Base-by-base conservation (phyloP, 257 asterid species). In the Solanum peruvianum region DNA sequence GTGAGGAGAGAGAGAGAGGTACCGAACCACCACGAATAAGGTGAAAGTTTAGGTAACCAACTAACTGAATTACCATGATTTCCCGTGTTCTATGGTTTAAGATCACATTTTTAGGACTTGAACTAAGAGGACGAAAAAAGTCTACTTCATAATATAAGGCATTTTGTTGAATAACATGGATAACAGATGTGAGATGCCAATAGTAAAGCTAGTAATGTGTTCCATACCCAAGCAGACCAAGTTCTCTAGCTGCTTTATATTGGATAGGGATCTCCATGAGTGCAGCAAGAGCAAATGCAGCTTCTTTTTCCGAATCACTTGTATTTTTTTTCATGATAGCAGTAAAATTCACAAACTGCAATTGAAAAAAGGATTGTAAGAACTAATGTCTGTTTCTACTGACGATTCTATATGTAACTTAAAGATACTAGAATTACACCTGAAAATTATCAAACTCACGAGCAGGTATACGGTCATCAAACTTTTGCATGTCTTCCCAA, bases 201-300 rank as follows among this genome's bases (percentile, higher is more conserved):
- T 31, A 84, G 70, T 31, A 14, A 13, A 71, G 64, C 27, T 10
- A 31, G 62, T 83, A 45, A 85, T 87, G 84, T 87, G 81, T 56
- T 82, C 47, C 91, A 15, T 93, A 95, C 98, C 98, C 97, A 29
- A 94, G 91, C 62, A 95, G 49, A 82, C 92, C 88, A 35, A 93
- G 87, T 88, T 94, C 98, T 83, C 58, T 88, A 44, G 94, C 89
- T 87, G 97, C 98, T 90, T 91, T 91, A 87, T 93, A 95, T 85
- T 95, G 98, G 92, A 92, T 86, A 52, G 98, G 98, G 84, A 95
- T 90, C 89, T 95, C 98, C 98, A 95, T 95, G 47, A 95, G 93
- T 9, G 98, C 98, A 87, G 98, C 98, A 86, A 95, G 98, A 91
- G 96, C 96, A 88, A 95, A 95, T 25, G 95, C 94, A 80, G 96